A percentile compares a stretch with the other conserved stretches of the same genome.
phyloP scores from a whole-genome alignment of 1,284 basidiomycete genomes.

The Peniophora sp. region DNA sequence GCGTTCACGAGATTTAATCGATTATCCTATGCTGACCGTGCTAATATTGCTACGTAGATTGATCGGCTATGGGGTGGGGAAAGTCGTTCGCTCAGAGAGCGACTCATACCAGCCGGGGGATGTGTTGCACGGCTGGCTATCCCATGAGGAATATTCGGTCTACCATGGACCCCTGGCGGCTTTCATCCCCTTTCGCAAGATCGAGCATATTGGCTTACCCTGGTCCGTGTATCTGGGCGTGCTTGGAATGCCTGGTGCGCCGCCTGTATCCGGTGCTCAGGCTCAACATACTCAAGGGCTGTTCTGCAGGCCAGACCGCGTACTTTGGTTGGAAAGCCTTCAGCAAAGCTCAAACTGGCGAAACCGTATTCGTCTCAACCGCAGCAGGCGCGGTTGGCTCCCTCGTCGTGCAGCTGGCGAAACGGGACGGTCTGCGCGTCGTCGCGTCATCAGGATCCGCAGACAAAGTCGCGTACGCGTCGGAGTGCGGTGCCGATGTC shows the following conservation, averaged over 20 bases:
- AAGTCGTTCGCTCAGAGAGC: constrained; percentile 23
- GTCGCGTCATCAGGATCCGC: constrained; percentile 56
- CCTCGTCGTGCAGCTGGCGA: constrained; percentile 38
- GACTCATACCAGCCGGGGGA: constrained; percentile 19
- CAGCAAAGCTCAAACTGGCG: constrained; percentile 32
- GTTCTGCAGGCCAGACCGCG: constrained; percentile 33
- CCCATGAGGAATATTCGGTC: constrained; percentile 18
- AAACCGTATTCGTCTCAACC: constrained; percentile 45
- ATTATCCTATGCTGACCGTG: background rate
- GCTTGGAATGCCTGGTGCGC: constrained; percentile 33
- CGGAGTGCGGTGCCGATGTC: constrained; percentile 44
- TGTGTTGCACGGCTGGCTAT: constrained; percentile 17
- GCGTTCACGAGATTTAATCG: background rate
- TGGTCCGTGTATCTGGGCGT: constrained; percentile 41
- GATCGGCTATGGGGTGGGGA: constrained; percentile 16
- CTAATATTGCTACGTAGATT: constrained; percentile 12
- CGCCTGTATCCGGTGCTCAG: background rate
- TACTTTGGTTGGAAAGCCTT: constrained; percentile 28
- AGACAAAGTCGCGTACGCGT: constrained; percentile 51
- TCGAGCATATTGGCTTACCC: constrained; percentile 31
- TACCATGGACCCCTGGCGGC: constrained; percentile 26
- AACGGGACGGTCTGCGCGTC: constrained; percentile 46
- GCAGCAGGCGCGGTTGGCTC: constrained; percentile 42
- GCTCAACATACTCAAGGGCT: background rate
- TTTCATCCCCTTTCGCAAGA: constrained; percentile 11